Evolutionary conservation across 768 basidiomycete genomes (phyloP).

Genomic region (Leccinum sublutescens): DNA sequence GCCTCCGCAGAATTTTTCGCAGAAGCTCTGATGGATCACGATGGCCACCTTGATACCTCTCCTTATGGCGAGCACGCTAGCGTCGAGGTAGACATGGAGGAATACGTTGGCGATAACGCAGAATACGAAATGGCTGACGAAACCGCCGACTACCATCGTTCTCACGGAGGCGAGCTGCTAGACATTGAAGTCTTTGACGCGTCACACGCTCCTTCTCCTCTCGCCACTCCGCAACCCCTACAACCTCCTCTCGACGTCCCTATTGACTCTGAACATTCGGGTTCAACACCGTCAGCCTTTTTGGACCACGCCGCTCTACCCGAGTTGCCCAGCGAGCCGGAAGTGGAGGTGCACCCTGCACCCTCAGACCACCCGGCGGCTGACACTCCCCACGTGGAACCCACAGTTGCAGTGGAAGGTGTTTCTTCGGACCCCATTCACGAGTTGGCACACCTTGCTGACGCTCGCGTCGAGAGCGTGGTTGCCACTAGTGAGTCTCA

Average conservation of each 20-base stretch:
- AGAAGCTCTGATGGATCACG: constrained; percentile 62
- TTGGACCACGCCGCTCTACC: constrained; percentile 9
- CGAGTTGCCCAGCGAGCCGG: constrained; percentile 6
- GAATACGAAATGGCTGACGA: constrained; percentile 49
- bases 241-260: constrained; percentile 16
- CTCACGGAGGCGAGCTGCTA: constrained; percentile 27
- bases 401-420: constrained; percentile 7
- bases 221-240: constrained; percentile 13
- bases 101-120: constrained; percentile 42
- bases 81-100: constrained; percentile 69
- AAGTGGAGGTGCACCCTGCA: constrained; percentile 9
- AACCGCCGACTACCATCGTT: constrained; percentile 26
- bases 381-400: constrained; percentile 20
- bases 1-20: constrained; percentile 47
- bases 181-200: constrained; percentile 44
- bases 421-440: constrained; percentile 6
- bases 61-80: constrained; percentile 36
- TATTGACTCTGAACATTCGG: constrained; percentile 16
- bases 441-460: constrained; percentile 9
- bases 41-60: constrained; percentile 33
- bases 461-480: constrained; percentile 3
- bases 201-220: constrained; percentile 34
- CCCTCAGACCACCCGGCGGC: constrained; percentile 17
- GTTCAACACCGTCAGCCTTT: neutral
- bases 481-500: constrained; percentile 22